These are phyloP conservation scores for Nicotiana paniculata DNA, from an alignment of 257 asterid genomes.

Conservation along the genomic window DNA sequence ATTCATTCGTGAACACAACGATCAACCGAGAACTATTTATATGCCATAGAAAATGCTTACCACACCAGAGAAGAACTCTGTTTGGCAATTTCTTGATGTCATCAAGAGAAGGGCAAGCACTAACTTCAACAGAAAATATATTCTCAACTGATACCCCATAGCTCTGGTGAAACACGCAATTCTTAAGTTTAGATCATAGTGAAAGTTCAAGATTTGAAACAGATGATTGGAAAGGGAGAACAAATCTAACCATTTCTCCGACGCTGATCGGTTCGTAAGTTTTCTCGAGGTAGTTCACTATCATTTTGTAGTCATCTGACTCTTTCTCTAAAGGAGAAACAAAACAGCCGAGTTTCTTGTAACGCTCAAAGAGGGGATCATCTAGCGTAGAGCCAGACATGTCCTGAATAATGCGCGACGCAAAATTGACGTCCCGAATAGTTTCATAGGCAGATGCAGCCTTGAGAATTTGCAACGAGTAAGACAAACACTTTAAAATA, in stretches of 20 bases:
- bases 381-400: conserved; percentile 61
- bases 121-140: conserved; percentile 51
- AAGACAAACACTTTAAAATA: neutral
- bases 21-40: neutral
- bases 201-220: neutral
- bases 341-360: conserved; percentile 63
- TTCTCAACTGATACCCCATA: conserved; percentile 56
- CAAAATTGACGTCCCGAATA: conserved; percentile 57
- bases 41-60: conserved; percentile 26
- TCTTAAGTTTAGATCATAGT: neutral
- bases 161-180: conserved; percentile 42
- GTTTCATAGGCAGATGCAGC: conserved; percentile 74
- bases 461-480: conserved; percentile 20
- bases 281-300: conserved; percentile 57
- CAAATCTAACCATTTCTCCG: conserved; percentile 64
- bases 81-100: conserved; percentile 59
- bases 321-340: conserved; percentile 44
- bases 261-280: conserved; percentile 72
- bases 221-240: neutral
- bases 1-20: neutral
- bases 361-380: conserved; percentile 72
- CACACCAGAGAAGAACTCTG: conserved; percentile 83
- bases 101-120: conserved; percentile 66
- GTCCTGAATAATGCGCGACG: conserved; percentile 74
- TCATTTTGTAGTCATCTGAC: conserved; percentile 65